Evolutionary conservation across 768 basidiomycete species (phyloP).

Genomic region (Leccinum sublutescens): DNA sequence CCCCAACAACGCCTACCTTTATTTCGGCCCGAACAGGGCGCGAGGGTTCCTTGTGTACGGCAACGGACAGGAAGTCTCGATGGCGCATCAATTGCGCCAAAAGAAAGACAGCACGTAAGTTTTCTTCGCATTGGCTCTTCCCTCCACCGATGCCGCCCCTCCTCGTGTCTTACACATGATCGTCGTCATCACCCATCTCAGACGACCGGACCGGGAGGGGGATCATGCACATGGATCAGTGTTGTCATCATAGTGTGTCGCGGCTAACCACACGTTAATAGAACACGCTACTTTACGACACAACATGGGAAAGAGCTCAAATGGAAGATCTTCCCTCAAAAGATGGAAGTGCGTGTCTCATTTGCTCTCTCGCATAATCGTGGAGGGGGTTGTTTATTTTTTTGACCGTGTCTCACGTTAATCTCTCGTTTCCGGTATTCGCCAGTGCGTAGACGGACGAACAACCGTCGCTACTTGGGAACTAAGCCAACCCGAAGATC

Average conservation of each 20-base stretch:
- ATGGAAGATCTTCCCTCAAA: slow-evolving; percentile 62
- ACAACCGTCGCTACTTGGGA: slow-evolving; percentile 69
- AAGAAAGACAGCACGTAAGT: slow-evolving; percentile 68
- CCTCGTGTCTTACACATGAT: too few species aligned
- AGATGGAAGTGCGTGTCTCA: slow-evolving; percentile 59
- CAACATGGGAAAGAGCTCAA: slow-evolving; percentile 71
- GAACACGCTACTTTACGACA: slow-evolving; percentile 73
- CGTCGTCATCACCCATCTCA: background rate
- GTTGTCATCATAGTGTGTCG: background rate
- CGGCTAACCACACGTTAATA: background rate
- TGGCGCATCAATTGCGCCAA: slow-evolving; percentile 56
- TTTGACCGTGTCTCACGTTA: slow-evolving; percentile 5
- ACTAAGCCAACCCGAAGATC: slow-evolving; percentile 51
- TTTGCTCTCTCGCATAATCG: background rate
- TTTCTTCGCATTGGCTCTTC: background rate
- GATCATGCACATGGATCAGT: background rate
- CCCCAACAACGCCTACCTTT: slow-evolving; percentile 74
- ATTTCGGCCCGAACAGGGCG: slow-evolving; percentile 62
- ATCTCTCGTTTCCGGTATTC: background rate
- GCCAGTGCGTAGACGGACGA: slow-evolving; percentile 68
- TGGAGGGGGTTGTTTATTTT: background rate
- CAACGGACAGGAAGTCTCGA: slow-evolving; percentile 53
- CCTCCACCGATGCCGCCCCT: background rate
- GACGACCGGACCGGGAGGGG: background rate
- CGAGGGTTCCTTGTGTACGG: slow-evolving; percentile 71